A percentile compares a stretch with the other conserved stretches of the same genome.
Evolutionary conservation across 2,329 filamentous ascomycete species (phyloP).

Genomic region (Hypoxylon sp.): DNA sequence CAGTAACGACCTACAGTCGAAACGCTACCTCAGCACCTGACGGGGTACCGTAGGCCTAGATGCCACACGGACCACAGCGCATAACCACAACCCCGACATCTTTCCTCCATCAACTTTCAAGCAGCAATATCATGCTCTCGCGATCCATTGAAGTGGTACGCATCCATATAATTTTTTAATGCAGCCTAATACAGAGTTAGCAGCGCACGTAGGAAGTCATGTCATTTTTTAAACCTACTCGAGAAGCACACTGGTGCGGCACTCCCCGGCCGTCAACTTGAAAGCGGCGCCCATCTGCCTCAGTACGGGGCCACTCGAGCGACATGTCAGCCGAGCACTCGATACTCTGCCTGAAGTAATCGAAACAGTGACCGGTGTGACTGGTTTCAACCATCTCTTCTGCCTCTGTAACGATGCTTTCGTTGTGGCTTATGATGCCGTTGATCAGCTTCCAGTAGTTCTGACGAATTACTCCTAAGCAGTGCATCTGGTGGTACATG

Average conservation of each 20-base stretch:
- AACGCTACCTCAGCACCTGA: too few relatives aligned
- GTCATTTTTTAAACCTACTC: background rate
- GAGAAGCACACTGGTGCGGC: background rate
- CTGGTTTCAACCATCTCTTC: background rate
- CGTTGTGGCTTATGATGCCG: background rate
- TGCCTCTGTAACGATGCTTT: background rate
- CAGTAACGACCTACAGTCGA: too few relatives aligned
- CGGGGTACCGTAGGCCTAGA: too few relatives aligned
- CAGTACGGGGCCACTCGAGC: conserved; percentile 4
- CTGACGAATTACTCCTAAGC: conserved; percentile 3
- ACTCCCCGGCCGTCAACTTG: conserved; percentile 1
- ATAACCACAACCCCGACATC: too few relatives aligned
- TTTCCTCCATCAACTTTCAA: too few relatives aligned
- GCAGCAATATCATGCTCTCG: conserved; percentile 4
- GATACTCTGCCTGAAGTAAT: conserved; percentile 8
- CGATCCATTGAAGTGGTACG: conserved; percentile 3
- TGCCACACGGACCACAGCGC: too few relatives aligned
- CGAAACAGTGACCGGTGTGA: conserved; percentile 6
- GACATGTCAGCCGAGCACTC: conserved; percentile 7
- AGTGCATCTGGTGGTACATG: conserved; percentile 9
- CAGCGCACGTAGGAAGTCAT: background rate
- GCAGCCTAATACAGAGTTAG: background rate
- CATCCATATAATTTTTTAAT: conserved; percentile 4
- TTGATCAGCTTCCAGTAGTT: conserved; percentile 1
- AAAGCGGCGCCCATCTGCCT: conserved; percentile 1